Evolutionary conservation across 2,329 filamentous ascomycete genomes (phyloP).

Genomic region (Calonectria crousiana): DNA sequence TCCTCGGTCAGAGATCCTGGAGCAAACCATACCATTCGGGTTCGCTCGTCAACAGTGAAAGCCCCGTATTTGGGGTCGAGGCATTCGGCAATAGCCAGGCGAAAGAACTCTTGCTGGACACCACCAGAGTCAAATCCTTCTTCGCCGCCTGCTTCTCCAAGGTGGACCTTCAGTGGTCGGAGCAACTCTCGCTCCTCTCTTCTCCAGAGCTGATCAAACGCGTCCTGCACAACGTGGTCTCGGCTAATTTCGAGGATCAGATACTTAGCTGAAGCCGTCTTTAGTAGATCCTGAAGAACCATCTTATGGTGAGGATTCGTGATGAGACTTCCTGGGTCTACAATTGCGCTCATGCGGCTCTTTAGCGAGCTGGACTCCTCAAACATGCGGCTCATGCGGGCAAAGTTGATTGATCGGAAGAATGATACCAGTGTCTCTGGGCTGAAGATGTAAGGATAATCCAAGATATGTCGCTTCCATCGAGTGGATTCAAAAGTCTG

Average conservation of each 20-base stretch:
- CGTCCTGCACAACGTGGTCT: slow-evolving; percentile 76
- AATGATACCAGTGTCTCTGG: slow-evolving; percentile 80
- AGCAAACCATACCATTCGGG: slow-evolving; percentile 88
- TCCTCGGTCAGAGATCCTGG: slow-evolving; percentile 84
- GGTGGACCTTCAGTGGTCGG: slow-evolving; percentile 87
- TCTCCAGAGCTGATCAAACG: slow-evolving; percentile 91
- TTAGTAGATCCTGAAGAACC: slow-evolving; percentile 72
- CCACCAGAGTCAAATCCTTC: slow-evolving; percentile 94
- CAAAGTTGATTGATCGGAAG: slow-evolving; percentile 90
- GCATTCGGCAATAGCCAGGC: slow-evolving; percentile 82
- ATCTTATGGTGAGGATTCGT: slow-evolving; percentile 69
- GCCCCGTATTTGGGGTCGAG: slow-evolving; percentile 82
- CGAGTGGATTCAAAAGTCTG: slow-evolving; percentile 70
- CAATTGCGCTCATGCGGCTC: slow-evolving; percentile 67
- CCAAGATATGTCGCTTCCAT: slow-evolving; percentile 79
- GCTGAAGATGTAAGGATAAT: slow-evolving; percentile 85
- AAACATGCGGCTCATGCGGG: slow-evolving; percentile 84
- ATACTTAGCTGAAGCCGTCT: slow-evolving; percentile 76
- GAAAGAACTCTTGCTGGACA: slow-evolving; percentile 97
- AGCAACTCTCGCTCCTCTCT: slow-evolving; percentile 85
- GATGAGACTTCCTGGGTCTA: slow-evolving; percentile 66
- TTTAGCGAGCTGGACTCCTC: slow-evolving; percentile 74
- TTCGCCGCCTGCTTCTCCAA: slow-evolving; percentile 86
- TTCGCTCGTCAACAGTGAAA: slow-evolving; percentile 82
- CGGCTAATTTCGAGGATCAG: slow-evolving; percentile 78